phyloP scores from a whole-genome alignment of 306 rosid genomes.

The Castanospermum australe region DNA sequence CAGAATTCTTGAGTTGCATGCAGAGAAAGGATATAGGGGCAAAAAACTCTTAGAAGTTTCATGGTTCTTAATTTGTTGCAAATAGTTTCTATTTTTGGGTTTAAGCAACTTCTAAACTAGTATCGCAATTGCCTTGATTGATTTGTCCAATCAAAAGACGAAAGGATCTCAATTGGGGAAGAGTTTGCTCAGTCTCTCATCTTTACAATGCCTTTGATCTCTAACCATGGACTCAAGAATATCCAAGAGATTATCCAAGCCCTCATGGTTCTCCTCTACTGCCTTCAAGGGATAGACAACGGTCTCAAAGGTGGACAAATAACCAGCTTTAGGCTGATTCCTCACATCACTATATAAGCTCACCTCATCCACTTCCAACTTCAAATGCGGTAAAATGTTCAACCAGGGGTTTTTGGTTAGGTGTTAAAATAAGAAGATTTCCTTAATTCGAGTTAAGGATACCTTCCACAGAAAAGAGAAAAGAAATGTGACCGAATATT shows the following conservation, averaged over 20 bases:
- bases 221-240: slow-evolving; percentile 62
- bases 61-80: background rate
- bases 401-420: slow-evolving; percentile 71
- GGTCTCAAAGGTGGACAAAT: slow-evolving; percentile 62
- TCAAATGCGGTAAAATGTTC: slow-evolving; percentile 56
- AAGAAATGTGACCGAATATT: too few species aligned
- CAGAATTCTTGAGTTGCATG: background rate
- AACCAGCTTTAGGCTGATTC: slow-evolving; percentile 55
- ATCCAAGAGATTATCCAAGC: slow-evolving; percentile 51
- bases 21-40: background rate
- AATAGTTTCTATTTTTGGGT: background rate
- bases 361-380: slow-evolving; percentile 46
- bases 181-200: slow-evolving; percentile 41
- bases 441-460: too few species aligned
- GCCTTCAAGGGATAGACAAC: slow-evolving; percentile 51
- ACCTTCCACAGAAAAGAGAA: too few species aligned
- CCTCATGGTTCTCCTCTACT: slow-evolving; percentile 43
- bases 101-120: background rate
- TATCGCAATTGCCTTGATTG: background rate
- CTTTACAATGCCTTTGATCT: slow-evolving; percentile 56
- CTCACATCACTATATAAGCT: slow-evolving; percentile 63
- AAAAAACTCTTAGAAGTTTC: background rate
- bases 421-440: too few species aligned
- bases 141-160: background rate
- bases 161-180: background rate